Evolutionary conservation across 768 basidiomycete genomes (phyloP).

Genomic region (Serendipita sp.): DNA sequence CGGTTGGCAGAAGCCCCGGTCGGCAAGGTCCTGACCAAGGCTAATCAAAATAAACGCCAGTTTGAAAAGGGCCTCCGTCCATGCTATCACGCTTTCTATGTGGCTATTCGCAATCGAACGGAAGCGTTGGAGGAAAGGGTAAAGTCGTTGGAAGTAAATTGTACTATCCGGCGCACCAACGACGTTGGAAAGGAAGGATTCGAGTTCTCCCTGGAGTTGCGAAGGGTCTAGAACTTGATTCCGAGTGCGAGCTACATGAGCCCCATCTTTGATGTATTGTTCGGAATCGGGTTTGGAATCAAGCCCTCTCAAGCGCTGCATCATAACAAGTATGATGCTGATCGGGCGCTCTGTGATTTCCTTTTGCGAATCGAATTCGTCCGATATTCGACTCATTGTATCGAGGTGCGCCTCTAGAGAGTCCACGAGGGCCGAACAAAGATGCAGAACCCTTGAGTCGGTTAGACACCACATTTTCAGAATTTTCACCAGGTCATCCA

Average conservation of each 20-base stretch:
- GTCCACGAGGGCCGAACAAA: slow-evolving; percentile 20
- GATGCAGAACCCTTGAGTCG: slow-evolving; percentile 18
- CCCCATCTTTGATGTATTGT: neutral
- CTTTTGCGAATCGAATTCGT: neutral
- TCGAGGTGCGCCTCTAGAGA: slow-evolving; percentile 17
- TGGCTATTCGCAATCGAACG: slow-evolving; percentile 39
- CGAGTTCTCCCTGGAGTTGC: neutral
- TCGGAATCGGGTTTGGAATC: too few relatives aligned
- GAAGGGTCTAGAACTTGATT: neutral
- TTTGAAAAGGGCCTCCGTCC: slow-evolving; percentile 73
- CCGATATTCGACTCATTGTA: neutral
- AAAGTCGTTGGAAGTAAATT: slow-evolving; percentile 26
- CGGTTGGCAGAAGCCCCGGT: slow-evolving; percentile 88
- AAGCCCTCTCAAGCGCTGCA: neutral
- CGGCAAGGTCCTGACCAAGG: slow-evolving; percentile 54
- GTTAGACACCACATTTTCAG: slow-evolving; percentile 9
- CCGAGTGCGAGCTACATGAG: neutral
- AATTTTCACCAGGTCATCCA: neutral
- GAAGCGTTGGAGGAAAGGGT: slow-evolving; percentile 67
- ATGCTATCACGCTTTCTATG: slow-evolving; percentile 39
- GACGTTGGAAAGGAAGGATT: neutral
- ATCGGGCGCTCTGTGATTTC: neutral
- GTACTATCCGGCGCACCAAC: neutral
- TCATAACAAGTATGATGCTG: neutral
- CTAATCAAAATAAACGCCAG: slow-evolving; percentile 63